These are phyloP conservation scores for Coniochaeta sp. DNA, from an alignment of 2,329 filamentous ascomycete species.

Conservation along the genomic window DNA sequence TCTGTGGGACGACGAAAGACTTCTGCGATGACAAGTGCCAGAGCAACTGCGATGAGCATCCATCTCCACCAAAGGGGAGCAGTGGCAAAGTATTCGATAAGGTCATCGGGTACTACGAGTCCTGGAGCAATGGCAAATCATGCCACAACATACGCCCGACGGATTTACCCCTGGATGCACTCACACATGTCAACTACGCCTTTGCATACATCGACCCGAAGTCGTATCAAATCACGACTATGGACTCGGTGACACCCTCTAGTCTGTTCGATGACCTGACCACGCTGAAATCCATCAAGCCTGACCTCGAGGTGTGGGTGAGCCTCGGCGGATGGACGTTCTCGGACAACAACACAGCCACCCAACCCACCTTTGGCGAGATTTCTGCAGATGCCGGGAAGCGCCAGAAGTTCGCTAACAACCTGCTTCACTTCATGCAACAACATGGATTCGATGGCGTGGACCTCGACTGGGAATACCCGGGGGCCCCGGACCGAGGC, in stretches of 20 bases:
- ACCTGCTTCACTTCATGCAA: constrained; percentile 13
- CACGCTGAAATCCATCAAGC: constrained; percentile 19
- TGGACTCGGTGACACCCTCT: constrained; percentile 15
- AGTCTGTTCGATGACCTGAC: constrained; percentile 22
- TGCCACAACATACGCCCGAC: constrained; percentile 5
- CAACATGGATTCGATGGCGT: constrained; percentile 16
- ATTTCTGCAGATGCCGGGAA: constrained; percentile 7
- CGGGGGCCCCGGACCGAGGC: constrained; percentile 13
- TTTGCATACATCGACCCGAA: constrained; percentile 27
- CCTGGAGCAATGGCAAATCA: constrained; percentile 12
- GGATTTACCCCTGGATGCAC: constrained; percentile 12
- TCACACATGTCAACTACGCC: constrained; percentile 22
- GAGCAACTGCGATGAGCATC: constrained; percentile 17
- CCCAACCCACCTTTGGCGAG: constrained; percentile 7
- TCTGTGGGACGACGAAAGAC: constrained; percentile 20
- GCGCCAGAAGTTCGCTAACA: constrained; percentile 10
- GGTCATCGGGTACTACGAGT: constrained; percentile 26
- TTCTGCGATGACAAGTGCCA: constrained; percentile 17
- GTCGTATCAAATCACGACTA: constrained; percentile 19
- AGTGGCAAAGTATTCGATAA: constrained; percentile 10
- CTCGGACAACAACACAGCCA: constrained; percentile 18
- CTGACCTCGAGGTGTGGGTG: constrained; percentile 22
- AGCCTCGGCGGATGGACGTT: constrained; percentile 36
- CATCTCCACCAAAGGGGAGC: constrained; percentile 5
- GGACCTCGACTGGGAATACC: constrained; percentile 19